Base-by-base conservation (phyloP, 108 stramenopile genomes). In the Conticribra weissflogii region DNA sequence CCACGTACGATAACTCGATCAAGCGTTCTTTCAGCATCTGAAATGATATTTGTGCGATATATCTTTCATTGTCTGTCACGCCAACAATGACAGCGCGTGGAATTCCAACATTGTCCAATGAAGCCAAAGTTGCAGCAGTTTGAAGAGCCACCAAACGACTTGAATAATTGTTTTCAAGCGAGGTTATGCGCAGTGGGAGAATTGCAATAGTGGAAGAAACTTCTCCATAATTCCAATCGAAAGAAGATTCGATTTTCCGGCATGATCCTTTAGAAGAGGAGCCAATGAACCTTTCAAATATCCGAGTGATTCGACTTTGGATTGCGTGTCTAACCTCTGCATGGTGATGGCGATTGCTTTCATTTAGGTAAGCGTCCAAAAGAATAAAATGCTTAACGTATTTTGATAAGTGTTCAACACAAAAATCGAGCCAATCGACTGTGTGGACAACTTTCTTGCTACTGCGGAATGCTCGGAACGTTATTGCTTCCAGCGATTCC, bases 151-250 rank as follows among this genome's bases (percentile, higher is more conserved):
- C 25, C 4, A 70, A 27, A 24, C 59, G 47, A 41, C 30, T 24
- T 4, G 46, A 15, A 49, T 57, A 60, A 1, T 27, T 24, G 2
- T 55, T 22, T 47, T 67, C 44, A 7, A 55, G 17, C 0, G 69
- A 60, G 27, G 48, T 1, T 2, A 70, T 51, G 5, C 69, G 69
- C 3, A 70, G 58, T 3, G 69, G 69, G 5, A 70, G 32, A 15
- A 70, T 60, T 7, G 69, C 69, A 60, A 70, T 70, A n/a, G 69
- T 70, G 15, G 58, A 60, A 23, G 17, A 19, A 25, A 70, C 46
- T 3, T 34, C 69, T 14, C 17, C 27, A 29, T 56, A 1, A 3
- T 41, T 12, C 8, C 12, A 12, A 12, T 41, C 5, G 36, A 9
- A 5, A n/a, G n/a, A n/a, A n/a, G n/a, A n/a, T n/a, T n/a, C n/a